Evolutionary conservation across 164 flowering plant genomes (phyloP).

Genomic region (Sextonia rubra): DNA sequence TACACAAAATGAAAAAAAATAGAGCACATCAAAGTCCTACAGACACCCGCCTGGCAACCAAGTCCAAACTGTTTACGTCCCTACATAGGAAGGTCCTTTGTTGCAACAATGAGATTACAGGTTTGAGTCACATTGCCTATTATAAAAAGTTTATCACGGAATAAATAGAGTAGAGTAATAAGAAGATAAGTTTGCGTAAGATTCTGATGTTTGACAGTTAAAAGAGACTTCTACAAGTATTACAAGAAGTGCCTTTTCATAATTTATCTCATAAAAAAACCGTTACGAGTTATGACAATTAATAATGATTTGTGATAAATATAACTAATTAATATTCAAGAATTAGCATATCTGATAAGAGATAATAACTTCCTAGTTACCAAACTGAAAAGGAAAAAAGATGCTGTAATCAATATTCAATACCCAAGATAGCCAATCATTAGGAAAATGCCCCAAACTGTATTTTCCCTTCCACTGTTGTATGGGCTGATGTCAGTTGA

Average conservation of each 20-base stretch:
- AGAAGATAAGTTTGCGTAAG: neutral
- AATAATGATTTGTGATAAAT: neutral
- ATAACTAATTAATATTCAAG: neutral
- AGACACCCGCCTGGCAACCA: too few species aligned
- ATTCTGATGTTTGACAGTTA: too few species aligned
- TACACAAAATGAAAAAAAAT: too few species aligned
- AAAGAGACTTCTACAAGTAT: neutral
- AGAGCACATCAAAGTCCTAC: too few species aligned
- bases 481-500: constrained; percentile 68
- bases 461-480: constrained; percentile 77
- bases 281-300: neutral
- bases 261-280: neutral
- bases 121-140: too few species aligned
- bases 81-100: too few species aligned
- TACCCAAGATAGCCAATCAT: constrained; percentile 98
- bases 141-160: neutral
- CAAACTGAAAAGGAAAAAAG: neutral
- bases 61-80: too few species aligned
- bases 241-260: neutral
- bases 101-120: too few species aligned
- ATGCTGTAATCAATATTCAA: constrained; percentile 32
- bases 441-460: constrained; percentile 89
- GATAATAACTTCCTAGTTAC: neutral
- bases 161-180: neutral
- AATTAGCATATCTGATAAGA: neutral